Evolutionary conservation across 2,329 filamentous ascomycete genomes (phyloP), one percentile per base, ranked within the genome.

Genomic region (Fusarium sp.): DNA sequence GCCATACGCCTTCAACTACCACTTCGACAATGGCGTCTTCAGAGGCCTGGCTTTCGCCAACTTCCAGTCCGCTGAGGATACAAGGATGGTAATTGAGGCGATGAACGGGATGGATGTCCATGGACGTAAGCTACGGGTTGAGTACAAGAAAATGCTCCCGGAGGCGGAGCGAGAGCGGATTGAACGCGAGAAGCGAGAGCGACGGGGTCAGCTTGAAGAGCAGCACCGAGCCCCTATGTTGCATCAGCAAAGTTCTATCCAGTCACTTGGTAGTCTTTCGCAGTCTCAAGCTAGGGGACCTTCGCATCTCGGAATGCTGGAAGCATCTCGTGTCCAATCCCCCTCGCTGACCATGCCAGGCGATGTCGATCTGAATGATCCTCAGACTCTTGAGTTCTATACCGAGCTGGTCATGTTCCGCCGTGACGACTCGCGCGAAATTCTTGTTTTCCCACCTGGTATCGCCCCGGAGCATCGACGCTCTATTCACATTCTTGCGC

Each of bases 141-240:
- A 99, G 77, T 99, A 98, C 80, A 99, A 99, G 83, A 98, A 98
- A 80, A 98, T 99, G 95, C 85, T 99, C 6, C 95, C 95, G 1
- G 86, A 96, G 65, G 92, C 93, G 29, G 95, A 98, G 77, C 87
- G 95, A 48, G 95, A 99, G 77, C 87, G 95, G 36, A 98, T 99
- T 67, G 95, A 99, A 76, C 86, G 95, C 6, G 95, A 98, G 78
- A 99, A 98, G 86, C 86, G 95, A 54, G 94, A 98, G 79, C 91
- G 95, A 68, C 88, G 95, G 48, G 95, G 95, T 44, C 95, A 99
- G 77, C 84, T 99, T 11, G 93, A 99, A 76, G 95, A 99, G 77
- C 95, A 99, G 76, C 95, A 99, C 76, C 88, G 93, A 27, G 72
- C 92, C 79, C 70, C 88, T 41, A 87, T 89, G 70, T 84, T 95